Conservation (phyloP, 1,139 yeast species). For the Pichia sp. region DNA sequence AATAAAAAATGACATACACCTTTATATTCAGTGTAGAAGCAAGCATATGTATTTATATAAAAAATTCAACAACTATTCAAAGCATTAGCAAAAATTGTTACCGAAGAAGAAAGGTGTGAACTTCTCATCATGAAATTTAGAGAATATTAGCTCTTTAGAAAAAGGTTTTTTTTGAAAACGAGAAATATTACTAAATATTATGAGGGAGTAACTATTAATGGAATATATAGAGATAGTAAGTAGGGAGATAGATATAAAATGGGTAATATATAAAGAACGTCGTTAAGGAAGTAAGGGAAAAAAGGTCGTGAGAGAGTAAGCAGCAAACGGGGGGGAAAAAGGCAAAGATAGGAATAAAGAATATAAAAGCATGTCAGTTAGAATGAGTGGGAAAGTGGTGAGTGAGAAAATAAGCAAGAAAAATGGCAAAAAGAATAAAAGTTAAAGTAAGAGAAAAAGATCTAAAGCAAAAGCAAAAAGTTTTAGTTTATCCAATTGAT, state of each 20-base stretch:
- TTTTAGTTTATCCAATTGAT: conserved; percentile 4
- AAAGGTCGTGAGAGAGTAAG: not conserved
- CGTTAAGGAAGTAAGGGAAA: not conserved
- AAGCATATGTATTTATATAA: not conserved
- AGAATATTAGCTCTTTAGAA: too few species aligned
- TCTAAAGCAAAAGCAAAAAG: not conserved
- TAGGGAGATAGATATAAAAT: not conserved
- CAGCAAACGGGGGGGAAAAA: not conserved
- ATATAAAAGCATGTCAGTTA: not conserved
- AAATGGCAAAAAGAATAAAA: not conserved
- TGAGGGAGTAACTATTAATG: not conserved
- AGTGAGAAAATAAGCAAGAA: not conserved
- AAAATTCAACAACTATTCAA: not conserved
- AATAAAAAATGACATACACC: not conserved
- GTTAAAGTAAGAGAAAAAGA: too few species aligned
- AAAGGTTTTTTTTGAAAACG: too few species aligned
- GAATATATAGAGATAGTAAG: not conserved
- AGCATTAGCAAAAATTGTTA: not conserved
- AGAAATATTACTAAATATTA: too few species aligned
- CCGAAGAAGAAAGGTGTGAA: too few species aligned
- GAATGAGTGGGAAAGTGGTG: not conserved
- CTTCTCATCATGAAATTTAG: too few species aligned
- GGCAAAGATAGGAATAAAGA: not conserved
- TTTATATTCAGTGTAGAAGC: not conserved
- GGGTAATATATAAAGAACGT: not conserved